Evolutionary conservation across 192 early-diverging fungal genomes (phyloP).

Genomic region (Dissophora ornata): DNA sequence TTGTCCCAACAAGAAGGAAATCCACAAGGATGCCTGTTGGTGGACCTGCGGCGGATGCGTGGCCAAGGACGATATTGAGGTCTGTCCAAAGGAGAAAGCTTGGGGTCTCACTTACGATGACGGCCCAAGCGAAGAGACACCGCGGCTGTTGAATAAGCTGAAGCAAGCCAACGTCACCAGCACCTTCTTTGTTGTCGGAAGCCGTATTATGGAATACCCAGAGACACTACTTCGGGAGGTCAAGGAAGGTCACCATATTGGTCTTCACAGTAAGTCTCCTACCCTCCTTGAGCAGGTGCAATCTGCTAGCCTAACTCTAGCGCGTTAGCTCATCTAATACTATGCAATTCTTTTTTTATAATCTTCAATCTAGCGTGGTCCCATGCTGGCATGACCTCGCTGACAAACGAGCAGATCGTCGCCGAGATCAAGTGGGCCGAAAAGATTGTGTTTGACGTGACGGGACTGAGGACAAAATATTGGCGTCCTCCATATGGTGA

Average conservation of each 20-base stretch:
- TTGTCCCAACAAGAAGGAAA: constrained; percentile 29
- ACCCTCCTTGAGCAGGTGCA: no score
- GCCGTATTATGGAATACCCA: constrained; percentile 59
- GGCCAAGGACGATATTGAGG: constrained; percentile 57
- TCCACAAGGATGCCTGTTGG: constrained; percentile 51
- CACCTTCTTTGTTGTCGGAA: constrained; percentile 64
- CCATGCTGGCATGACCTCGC: constrained; percentile 59
- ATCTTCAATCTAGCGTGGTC: constrained; percentile 67
- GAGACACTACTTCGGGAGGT: constrained; percentile 50
- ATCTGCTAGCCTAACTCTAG: no score
- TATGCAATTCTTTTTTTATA: no score
- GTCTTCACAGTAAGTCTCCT: constrained; percentile 53
- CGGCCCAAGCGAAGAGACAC: constrained; percentile 58
- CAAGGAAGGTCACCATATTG: constrained; percentile 47
- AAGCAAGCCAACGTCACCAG: constrained; percentile 48
- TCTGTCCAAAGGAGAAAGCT: constrained; percentile 59
- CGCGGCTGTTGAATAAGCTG: constrained; percentile 56
- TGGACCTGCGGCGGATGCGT: constrained; percentile 63
- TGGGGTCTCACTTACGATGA: constrained; percentile 64
- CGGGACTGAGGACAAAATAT: constrained; percentile 61
- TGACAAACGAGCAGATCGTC: constrained; percentile 67
- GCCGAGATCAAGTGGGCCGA: constrained; percentile 64
- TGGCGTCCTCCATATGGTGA: constrained; percentile 74
- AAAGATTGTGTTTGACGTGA: constrained; percentile 56
- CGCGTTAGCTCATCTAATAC: no score